Conservation (phyloP, 441 rosid species). For the Rhodomyrtus psidioides region DNA sequence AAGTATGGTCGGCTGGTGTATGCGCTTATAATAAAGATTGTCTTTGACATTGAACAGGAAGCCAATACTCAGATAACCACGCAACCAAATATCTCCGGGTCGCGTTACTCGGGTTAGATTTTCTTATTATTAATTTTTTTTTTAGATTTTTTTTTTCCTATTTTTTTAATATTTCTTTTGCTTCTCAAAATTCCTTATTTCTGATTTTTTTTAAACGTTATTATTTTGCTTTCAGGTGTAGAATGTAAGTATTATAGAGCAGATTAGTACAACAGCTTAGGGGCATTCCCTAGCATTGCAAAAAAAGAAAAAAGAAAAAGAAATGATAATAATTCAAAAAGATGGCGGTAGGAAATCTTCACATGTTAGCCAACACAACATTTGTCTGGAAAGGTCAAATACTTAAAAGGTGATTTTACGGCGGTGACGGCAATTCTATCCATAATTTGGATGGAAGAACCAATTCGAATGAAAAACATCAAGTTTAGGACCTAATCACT, state of each 20-base stretch:
- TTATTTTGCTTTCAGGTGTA: background rate
- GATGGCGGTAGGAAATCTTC: no score
- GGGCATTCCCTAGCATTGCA: no score
- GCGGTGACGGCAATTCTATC: background rate
- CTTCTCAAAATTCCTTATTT: background rate
- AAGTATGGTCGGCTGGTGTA: no score
- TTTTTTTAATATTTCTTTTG: no score
- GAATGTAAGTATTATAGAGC: no score
- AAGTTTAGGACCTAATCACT: background rate
- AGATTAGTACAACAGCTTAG: no score
- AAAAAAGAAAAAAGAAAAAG: no score
- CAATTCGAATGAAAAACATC: background rate
- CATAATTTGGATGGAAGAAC: background rate
- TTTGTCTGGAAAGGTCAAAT: no score
- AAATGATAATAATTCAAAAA: no score
- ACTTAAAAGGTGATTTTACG: background rate
- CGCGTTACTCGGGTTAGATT: background rate
- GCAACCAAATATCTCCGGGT: background rate
- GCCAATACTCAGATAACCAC: background rate
- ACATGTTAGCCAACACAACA: no score
- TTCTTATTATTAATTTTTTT: background rate
- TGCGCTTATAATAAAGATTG: no score
- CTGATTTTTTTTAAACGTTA: background rate
- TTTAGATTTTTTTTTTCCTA: background rate
- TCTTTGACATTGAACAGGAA: background rate